A percentile compares a stretch with the other conserved stretches of the same genome.
phyloP scores from a whole-genome alignment of 2,329 filamentous ascomycete genomes.

The Davidsoniella eucalypti region DNA sequence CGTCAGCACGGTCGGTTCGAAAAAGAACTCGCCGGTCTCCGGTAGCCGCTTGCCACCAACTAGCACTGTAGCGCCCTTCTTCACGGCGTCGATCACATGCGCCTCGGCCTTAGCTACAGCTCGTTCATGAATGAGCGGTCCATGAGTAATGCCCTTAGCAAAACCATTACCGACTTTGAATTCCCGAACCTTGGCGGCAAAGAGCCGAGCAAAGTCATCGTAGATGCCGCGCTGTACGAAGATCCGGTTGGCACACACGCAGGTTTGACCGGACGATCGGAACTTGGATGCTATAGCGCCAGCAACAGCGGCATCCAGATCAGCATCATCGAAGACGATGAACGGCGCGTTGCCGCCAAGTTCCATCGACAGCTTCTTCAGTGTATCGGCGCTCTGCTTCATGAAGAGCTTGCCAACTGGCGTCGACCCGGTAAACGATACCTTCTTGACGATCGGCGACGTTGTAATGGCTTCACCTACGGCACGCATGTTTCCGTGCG shows the following conservation, averaged over 20 bases:
- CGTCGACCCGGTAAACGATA: conserved; percentile 83
- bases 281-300: conserved; percentile 83
- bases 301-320: conserved; percentile 67
- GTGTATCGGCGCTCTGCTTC: conserved; percentile 68
- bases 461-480: conserved; percentile 59
- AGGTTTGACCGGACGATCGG: conserved; percentile 88
- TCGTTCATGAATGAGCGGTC: conserved; percentile 70
- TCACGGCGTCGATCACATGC: conserved; percentile 63
- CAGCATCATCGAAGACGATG: conserved; percentile 91
- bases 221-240: conserved; percentile 68
- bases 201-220: conserved; percentile 51
- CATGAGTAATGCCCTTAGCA: conserved; percentile 54
- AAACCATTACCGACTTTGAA: conserved; percentile 69
- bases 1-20: conserved; percentile 73
- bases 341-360: conserved; percentile 91
- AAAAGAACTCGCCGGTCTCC: conserved; percentile 72
- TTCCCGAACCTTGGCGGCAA: conserved; percentile 53
- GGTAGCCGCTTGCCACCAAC: conserved; percentile 58
- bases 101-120: conserved; percentile 64
- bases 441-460: conserved; percentile 62
- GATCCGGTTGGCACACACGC: conserved; percentile 75
- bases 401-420: conserved; percentile 59
- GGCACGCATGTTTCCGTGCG: conserved; percentile 60
- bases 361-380: conserved; percentile 77
- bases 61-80: conserved; percentile 60